phyloP scores from a whole-genome alignment of 176 grass and related monocot species.

The Saccharum officinarum region DNA sequence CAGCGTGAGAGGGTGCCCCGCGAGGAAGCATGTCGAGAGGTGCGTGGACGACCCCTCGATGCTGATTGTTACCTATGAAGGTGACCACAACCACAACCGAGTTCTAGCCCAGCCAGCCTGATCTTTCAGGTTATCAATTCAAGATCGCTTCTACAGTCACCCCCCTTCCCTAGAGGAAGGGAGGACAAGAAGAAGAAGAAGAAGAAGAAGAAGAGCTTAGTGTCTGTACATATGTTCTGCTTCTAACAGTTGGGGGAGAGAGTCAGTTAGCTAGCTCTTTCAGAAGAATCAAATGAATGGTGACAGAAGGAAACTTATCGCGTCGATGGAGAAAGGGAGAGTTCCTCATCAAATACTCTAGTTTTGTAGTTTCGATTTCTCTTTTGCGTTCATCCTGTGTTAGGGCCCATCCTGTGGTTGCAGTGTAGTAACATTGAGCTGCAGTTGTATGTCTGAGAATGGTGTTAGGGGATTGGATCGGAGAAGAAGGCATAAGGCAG shows the following conservation, averaged over 20 bases:
- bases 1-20: conserved; percentile 83
- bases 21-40: conserved; percentile 91
- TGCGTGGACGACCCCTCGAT: conserved; percentile 81
- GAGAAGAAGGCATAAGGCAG: conserved; percentile 1
- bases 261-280: conserved; percentile 26
- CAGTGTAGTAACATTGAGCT: conserved; percentile 36
- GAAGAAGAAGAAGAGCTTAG: conserved; percentile 39
- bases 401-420: conserved; percentile 31
- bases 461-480: conserved; percentile 3
- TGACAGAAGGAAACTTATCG: conserved; percentile 30
- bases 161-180: conserved; percentile 19
- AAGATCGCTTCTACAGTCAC: conserved; percentile 4
- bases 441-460: conserved; percentile 45
- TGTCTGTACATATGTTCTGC: conserved; percentile 50
- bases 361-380: conserved; percentile 39
- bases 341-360: conserved; percentile 34
- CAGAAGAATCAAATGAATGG: conserved; percentile 33
- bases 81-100: conserved; percentile 76
- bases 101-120: conserved; percentile 46
- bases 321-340: conserved; percentile 20
- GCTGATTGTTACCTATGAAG: conserved; percentile 95
- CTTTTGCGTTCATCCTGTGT: conserved; percentile 21
- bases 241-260: conserved; percentile 44
- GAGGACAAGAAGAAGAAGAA: not conserved
- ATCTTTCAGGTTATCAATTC: conserved; percentile 23